Base-by-base conservation (phyloP, 345 rosid genomes). In the Barbarea vulgaris region DNA sequence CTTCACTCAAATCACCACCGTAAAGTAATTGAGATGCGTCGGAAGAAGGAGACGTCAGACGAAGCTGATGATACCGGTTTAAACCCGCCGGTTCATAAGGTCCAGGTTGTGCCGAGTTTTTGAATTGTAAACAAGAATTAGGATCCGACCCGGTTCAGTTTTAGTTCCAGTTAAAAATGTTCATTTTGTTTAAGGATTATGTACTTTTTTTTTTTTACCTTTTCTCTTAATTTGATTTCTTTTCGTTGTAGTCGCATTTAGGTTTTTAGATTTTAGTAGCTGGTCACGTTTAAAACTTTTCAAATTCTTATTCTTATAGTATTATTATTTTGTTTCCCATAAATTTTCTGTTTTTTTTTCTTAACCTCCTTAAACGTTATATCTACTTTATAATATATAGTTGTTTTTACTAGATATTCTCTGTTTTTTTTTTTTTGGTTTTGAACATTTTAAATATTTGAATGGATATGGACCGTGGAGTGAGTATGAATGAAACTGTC, bases 61-160 rank as follows among this genome's bases (percentile, higher is more conserved):
- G 78, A 62, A 15, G 79, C 30, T 69, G 42, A 81, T 17, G 61
- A 64, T 51, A 41, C 59, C 19, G n/a, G 53, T 51, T 17, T 55
- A 7, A 28, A 68, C 34, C 69, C 37, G 28, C 22, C 47, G 69
- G 68, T 72, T 60, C 57, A 53, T 73, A 53, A 65, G 28, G 55
- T 67, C 4, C 65, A 67, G 36, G 68, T 31, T 14, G 85, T 82
- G 6, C 76, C 85, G 15, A 88, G 86, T 79, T 88, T 87, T 83
- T 85, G 88, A 80, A 67, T 11, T 64, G 17, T 24, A 59, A 8
- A 47, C 27, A 28, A 48, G 9, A 30, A 21, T 61, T 76, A 63
- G 58, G 66, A 69, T 77, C 56, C 36, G 64, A 60, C 54, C 79
- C 64, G 75, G 75, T 76, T 76, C 61, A 41, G 39, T 19, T 50